phyloP scores from a whole-genome alignment of 1,284 basidiomycete genomes.

The Ustilago tritici region DNA sequence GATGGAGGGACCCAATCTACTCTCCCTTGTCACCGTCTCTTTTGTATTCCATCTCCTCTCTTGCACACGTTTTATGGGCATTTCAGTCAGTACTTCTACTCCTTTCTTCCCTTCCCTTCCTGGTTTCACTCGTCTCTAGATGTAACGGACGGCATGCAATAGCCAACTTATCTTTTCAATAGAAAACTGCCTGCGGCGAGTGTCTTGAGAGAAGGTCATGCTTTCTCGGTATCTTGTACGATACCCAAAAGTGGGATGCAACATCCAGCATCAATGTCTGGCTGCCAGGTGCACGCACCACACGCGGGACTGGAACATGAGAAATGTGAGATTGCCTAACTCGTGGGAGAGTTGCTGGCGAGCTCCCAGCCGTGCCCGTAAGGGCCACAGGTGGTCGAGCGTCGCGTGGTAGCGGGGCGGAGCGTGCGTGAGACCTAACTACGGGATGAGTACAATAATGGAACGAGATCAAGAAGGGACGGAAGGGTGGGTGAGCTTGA shows the following conservation, averaged over 20 bases:
- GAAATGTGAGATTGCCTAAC: no score
- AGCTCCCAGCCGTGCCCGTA: no score
- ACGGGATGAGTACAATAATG: no score
- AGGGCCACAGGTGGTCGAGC: no score
- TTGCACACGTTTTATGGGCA: slow-evolving; percentile 8
- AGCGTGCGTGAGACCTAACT: no score
- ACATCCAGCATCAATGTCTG: background rate
- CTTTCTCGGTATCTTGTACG: background rate
- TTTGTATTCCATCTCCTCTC: slow-evolving; percentile 14
- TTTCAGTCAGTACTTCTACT: background rate
- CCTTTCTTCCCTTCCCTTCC: background rate
- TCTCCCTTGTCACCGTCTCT: slow-evolving; percentile 15
- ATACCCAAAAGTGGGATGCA: background rate
- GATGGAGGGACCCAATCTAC: slow-evolving; percentile 3
- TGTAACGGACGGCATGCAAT: slow-evolving; percentile 23
- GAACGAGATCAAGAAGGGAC: no score
- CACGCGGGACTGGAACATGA: no score
- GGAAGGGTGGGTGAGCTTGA: no score
- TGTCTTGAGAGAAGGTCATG: background rate
- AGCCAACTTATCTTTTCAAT: slow-evolving; percentile 7
- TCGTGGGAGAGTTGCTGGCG: no score
- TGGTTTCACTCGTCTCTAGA: slow-evolving; percentile 17
- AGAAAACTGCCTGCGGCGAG: background rate
- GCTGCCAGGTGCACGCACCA: no score
- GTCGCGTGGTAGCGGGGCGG: no score